A percentile compares a stretch with the other conserved stretches of the same genome.
Evolutionary conservation across 108 stramenopile species (phyloP).

Genomic region (Cylindrotheca closterium): DNA sequence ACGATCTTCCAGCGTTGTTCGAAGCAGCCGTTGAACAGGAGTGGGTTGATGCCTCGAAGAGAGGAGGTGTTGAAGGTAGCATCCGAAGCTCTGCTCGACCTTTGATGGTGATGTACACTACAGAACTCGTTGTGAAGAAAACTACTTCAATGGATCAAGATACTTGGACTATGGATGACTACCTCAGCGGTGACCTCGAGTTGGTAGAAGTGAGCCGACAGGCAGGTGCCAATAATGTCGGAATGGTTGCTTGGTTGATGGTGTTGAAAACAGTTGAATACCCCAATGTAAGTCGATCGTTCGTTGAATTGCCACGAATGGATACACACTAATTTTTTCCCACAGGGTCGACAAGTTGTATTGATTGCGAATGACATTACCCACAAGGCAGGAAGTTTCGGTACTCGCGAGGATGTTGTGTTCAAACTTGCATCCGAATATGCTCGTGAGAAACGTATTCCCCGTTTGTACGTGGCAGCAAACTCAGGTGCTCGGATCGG

Average conservation of each 20-base stretch:
- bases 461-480: constrained; percentile 94
- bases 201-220: constrained; percentile 79
- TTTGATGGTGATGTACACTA: constrained; percentile 87
- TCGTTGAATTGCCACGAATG: no score
- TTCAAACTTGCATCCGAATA: constrained; percentile 94
- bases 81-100: constrained; percentile 54
- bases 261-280: constrained; percentile 95
- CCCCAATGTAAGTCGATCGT: constrained; percentile 64
- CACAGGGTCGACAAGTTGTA: constrained; percentile 81
- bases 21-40: constrained; percentile 91
- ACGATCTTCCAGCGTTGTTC: constrained; percentile 96
- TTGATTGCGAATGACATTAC: constrained; percentile 99
- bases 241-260: constrained; percentile 99
- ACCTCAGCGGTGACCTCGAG: constrained; percentile 77
- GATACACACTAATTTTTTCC: no score
- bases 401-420: constrained; percentile 96
- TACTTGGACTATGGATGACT: constrained; percentile 85
- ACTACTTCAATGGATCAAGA: constrained; percentile 39
- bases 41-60: constrained; percentile 57
- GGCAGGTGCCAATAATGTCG: constrained; percentile 96
- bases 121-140: constrained; percentile 91
- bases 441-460: constrained; percentile 87
- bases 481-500: constrained; percentile 98
- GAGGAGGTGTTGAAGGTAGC: constrained; percentile 34
- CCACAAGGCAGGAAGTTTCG: constrained; percentile 96